Percentiles rank a stretch among this genome's conserved stretches.
phyloP scores from a whole-genome alignment of 345 rosid species.

The Dimocarpus longan region DNA sequence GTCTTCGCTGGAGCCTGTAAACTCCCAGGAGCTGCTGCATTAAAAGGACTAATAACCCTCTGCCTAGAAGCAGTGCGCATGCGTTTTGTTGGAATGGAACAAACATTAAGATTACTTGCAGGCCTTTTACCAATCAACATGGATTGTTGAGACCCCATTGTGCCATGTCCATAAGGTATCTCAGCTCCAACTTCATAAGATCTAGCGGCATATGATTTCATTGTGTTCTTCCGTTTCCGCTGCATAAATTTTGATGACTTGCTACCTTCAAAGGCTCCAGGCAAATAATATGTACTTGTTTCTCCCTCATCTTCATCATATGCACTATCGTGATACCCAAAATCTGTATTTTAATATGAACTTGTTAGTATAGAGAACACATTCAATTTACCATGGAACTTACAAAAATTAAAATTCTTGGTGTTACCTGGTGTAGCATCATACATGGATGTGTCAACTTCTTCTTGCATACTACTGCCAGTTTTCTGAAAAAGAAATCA shows the following conservation, averaged over 20 bases:
- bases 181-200: conserved; percentile 66
- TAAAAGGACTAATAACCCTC: conserved; percentile 67
- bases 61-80: conserved; percentile 88
- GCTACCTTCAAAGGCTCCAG: conserved; percentile 60
- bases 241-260: conserved; percentile 57
- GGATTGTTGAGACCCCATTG: conserved; percentile 53
- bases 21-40: conserved; percentile 54
- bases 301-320: conserved; percentile 92
- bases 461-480: conserved; percentile 80
- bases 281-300: conserved; percentile 69
- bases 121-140: conserved; percentile 66
- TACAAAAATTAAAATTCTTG: conserved; percentile 1
- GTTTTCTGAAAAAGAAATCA: conserved; percentile 50
- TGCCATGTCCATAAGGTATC: conserved; percentile 50
- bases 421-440: conserved; percentile 73
- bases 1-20: conserved; percentile 59
- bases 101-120: conserved; percentile 55
- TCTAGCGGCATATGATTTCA: conserved; percentile 55
- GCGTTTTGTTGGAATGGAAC: conserved; percentile 87
- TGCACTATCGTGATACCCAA: conserved; percentile 54
- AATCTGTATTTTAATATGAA: conserved; percentile 50
- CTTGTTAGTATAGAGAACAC: conserved; percentile 23
- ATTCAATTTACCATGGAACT: conserved; percentile 18
- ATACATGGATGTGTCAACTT: conserved; percentile 74
- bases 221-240: conserved; percentile 61